Percentiles rank a stretch among this genome's conserved stretches.
These are phyloP conservation scores for Ophiostoma ulmi DNA, from an alignment of 2,329 filamentous ascomycete genomes.

Conservation along the genomic window DNA sequence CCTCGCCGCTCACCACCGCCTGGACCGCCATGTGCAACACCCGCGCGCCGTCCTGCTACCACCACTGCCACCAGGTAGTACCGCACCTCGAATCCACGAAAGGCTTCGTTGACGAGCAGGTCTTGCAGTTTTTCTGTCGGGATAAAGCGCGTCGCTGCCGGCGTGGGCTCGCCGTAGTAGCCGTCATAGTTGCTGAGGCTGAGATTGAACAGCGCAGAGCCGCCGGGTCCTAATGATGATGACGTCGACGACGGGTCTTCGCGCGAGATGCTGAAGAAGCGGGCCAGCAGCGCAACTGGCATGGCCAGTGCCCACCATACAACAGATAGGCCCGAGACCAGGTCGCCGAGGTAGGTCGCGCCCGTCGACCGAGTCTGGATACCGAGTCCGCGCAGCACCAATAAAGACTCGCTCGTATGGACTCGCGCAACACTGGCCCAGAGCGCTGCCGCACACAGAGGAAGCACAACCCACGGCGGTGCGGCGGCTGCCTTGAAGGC, in stretches of 20 bases:
- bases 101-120: slow-evolving; percentile 91
- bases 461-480: slow-evolving; percentile 39
- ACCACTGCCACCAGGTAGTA: slow-evolving; percentile 89
- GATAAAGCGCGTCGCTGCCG: slow-evolving; percentile 52
- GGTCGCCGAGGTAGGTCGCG: slow-evolving; percentile 53
- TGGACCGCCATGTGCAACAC: neutral
- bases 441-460: slow-evolving; percentile 36
- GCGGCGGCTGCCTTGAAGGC: slow-evolving; percentile 33
- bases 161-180: slow-evolving; percentile 33
- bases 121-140: slow-evolving; percentile 90
- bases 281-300: slow-evolving; percentile 23
- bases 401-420: slow-evolving; percentile 70
- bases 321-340: slow-evolving; percentile 24
- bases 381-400: slow-evolving; percentile 82
- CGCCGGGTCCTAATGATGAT: too few species aligned
- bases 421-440: slow-evolving; percentile 45
- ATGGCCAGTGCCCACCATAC: slow-evolving; percentile 36
- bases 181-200: slow-evolving; percentile 14
- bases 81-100: slow-evolving; percentile 81
- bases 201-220: neutral
- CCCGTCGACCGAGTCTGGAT: slow-evolving; percentile 79
- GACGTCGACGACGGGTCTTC: slow-evolving; percentile 16
- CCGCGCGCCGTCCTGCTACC: slow-evolving; percentile 41
- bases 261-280: slow-evolving; percentile 21
- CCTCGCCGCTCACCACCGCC: slow-evolving; percentile 8